These are phyloP conservation scores for Dictyophora rubrovolvata DNA, from an alignment of 768 basidiomycete species.

Conservation along the genomic window DNA sequence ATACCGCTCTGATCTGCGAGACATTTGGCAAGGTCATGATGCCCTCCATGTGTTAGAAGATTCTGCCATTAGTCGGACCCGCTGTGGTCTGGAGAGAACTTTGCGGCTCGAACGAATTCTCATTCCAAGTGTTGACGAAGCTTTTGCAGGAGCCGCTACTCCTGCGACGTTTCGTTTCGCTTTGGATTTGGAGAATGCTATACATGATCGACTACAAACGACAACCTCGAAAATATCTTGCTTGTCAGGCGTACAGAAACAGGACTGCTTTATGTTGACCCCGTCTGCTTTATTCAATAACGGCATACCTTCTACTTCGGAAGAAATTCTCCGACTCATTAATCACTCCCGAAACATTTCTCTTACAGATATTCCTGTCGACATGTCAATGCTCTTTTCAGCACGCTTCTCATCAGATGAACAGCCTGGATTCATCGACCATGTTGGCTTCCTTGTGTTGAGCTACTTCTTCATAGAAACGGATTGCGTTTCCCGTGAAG, in stretches of 20 bases:
- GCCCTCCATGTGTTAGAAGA: constrained; percentile 60
- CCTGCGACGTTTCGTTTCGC: constrained; percentile 53
- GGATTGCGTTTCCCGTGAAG: constrained; percentile 52
- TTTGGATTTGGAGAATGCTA: constrained; percentile 50
- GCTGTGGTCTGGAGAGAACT: constrained; percentile 59
- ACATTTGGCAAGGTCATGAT: constrained; percentile 61
- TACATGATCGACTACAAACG: constrained; percentile 27
- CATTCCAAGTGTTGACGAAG: constrained; percentile 43
- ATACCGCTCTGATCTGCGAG: constrained; percentile 39
- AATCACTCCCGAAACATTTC: constrained; percentile 42
- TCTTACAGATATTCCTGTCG: constrained; percentile 53
- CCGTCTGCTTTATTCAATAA: not conserved
- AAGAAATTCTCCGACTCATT: constrained; percentile 48
- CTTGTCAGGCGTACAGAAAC: not conserved
- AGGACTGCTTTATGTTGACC: constrained; percentile 2
- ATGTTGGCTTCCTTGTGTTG: constrained; percentile 61
- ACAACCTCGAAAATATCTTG: not conserved
- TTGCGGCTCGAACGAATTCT: constrained; percentile 72
- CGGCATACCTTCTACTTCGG: not conserved
- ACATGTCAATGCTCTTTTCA: constrained; percentile 68
- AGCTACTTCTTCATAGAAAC: constrained; percentile 77
- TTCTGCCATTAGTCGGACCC: constrained; percentile 50
- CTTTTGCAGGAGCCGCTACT: constrained; percentile 46
- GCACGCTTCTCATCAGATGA: constrained; percentile 51
- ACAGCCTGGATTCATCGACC: constrained; percentile 37